These are phyloP conservation scores for Seminavis robusta DNA, from an alignment of 108 stramenopile genomes.

Conservation along the genomic window DNA sequence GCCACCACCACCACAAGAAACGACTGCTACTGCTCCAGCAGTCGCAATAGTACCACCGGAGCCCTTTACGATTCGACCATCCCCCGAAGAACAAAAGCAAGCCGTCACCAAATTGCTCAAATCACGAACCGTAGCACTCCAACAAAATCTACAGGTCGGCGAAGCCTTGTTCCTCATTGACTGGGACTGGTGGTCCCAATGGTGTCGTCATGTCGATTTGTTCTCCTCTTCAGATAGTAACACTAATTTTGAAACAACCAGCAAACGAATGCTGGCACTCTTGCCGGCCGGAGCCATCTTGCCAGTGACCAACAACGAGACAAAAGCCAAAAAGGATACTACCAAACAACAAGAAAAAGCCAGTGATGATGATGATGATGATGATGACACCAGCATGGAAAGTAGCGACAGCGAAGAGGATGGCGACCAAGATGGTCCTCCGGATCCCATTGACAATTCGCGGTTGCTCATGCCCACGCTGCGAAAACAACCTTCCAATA, in stretches of 20 bases:
- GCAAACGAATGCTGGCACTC: constrained; percentile 19
- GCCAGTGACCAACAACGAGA: constrained; percentile 2
- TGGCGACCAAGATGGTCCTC: constrained; percentile 24
- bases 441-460: constrained; percentile 69
- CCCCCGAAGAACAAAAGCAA: neutral
- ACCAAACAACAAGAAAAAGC: neutral
- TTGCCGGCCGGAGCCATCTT: constrained; percentile 20
- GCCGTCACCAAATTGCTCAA: constrained; percentile 6
- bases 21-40: neutral
- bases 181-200: constrained; percentile 71
- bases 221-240: constrained; percentile 15
- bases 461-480: constrained; percentile 23
- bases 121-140: neutral
- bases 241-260: constrained; percentile 5
- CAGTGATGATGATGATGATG: too few relatives aligned
- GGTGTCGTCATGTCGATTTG: constrained; percentile 66
- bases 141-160: constrained; percentile 21
- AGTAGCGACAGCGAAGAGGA: constrained; percentile 25
- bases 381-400: too few relatives aligned
- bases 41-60: neutral
- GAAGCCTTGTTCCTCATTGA: constrained; percentile 74
- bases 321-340: constrained; percentile 5
- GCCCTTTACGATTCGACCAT: neutral
- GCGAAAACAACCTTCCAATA: neutral
- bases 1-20: neutral